Evolutionary conservation across 805 yeast species (phyloP), one percentile per base, ranked within the genome.

Genomic region (Pichia ethanolica): DNA sequence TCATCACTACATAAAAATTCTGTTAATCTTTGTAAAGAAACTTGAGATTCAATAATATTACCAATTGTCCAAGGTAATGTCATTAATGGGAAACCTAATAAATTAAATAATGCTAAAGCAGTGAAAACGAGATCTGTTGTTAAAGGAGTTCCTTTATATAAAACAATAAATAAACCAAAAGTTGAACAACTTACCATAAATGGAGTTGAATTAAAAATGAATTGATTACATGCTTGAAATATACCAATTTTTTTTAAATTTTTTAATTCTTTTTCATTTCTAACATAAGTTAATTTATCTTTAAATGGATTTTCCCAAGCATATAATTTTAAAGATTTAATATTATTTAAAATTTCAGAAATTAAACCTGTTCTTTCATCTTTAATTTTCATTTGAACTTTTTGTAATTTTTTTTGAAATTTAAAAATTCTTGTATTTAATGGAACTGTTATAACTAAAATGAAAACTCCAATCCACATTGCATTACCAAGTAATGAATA

Each of bases 381-480:
- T 66, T 93, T 91, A 61, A 79, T 78, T 55, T 77, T 78, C 98
- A 93, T 93, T 68, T 89, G 97, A 7, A 73, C 66, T 63, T 85
- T 86, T 67, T 90, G 97, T 53, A 89, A 71, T 10, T 65, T 72
- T 67, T 84, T 87, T 66, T 84, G 89, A 49, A 69, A 68, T 58
- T 77, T 75, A 53, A 89, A 85, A 55, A 90, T 71, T 26, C 72
- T 64, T 3, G 88, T 82, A 62, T 90, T 89, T 44, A 88, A 60
- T 5, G 97, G 96, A 56, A 89, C 80, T 78, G 89, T 81, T 33
- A 89, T 59, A 4, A 82, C 61, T 79, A 90, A 80, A 50, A 91
- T 81, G 34, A 77, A 67, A 12, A 91, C 95, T 65, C 98, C 98
- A 39, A 95, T 84, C 96, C 97, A 88, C 95, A 90, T 89, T n/a